Evolutionary conservation across 2,329 filamentous ascomycete species (phyloP).

Genomic region (Emericellopsis atlantica): DNA sequence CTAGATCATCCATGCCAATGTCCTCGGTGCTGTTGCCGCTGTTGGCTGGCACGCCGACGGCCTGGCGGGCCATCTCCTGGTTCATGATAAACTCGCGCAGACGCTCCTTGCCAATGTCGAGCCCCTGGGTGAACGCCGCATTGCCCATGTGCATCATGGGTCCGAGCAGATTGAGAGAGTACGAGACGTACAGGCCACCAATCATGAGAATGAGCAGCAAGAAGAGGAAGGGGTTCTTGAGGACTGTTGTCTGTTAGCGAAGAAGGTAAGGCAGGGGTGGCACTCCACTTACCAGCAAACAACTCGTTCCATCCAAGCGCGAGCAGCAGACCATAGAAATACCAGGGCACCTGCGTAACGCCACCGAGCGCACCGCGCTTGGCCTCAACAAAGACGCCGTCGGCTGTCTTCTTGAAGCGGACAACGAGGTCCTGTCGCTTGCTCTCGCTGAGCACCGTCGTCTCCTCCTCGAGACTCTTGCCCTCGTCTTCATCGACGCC

Average conservation of each 20-base stretch:
- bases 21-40: constrained; percentile 27
- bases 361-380: constrained; percentile 95
- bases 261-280: not conserved
- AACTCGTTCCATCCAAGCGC: constrained; percentile 99
- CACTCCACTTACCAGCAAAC: constrained; percentile 57
- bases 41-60: constrained; percentile 59
- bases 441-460: constrained; percentile 81
- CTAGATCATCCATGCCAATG: constrained; percentile 47
- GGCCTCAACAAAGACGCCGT: constrained; percentile 95
- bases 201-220: constrained; percentile 69
- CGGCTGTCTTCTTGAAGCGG: constrained; percentile 95
- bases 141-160: constrained; percentile 94
- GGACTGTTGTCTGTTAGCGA: constrained; percentile 40
- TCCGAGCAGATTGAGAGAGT: constrained; percentile 87
- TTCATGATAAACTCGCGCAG: constrained; percentile 81
- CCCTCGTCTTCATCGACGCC: constrained; percentile 91
- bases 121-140: constrained; percentile 71
- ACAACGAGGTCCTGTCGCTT: constrained; percentile 87
- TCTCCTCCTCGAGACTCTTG: constrained; percentile 91
- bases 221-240: constrained; percentile 90
- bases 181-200: constrained; percentile 76
- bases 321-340: constrained; percentile 83
- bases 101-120: constrained; percentile 86
- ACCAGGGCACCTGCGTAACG: constrained; percentile 84
- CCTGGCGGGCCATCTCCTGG: constrained; percentile 74